Percentiles rank a stretch among this genome's conserved stretches.
Evolutionary conservation across 208 protist genomes (phyloP).

Genomic region (Leishmania major): DNA sequence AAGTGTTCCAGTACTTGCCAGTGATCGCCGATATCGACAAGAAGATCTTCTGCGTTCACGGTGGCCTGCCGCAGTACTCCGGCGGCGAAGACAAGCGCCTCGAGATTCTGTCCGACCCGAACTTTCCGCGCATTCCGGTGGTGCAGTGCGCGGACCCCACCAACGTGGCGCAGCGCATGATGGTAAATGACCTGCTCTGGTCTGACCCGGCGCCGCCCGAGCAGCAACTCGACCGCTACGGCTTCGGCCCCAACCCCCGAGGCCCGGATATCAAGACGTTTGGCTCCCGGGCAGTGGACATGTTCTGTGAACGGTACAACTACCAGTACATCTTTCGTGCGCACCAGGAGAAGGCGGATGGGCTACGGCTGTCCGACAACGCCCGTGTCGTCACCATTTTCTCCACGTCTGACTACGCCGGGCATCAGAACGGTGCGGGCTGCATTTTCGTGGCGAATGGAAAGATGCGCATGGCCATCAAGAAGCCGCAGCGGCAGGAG

Average conservation of each 20-base stretch:
- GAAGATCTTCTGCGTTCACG: conserved; percentile 95
- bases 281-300: conserved; percentile 86
- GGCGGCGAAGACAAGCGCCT: conserved; percentile 88
- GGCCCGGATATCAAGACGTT: conserved; percentile 92
- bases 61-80: conserved; percentile 92
- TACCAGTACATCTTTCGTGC: conserved; percentile 94
- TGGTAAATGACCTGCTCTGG: conserved; percentile 92
- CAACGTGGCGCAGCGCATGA: conserved; percentile 88
- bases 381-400: conserved; percentile 93
- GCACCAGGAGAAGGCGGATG: conserved; percentile 93
- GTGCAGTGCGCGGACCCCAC: conserved; percentile 85
- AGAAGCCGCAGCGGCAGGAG: conserved; percentile 80
- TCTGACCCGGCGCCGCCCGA: conserved; percentile 86
- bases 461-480: conserved; percentile 92
- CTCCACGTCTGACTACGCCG: conserved; percentile 92
- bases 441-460: conserved; percentile 84
- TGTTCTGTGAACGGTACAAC: conserved; percentile 93
- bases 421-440: conserved; percentile 91
- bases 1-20: conserved; percentile 92
- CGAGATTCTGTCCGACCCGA: conserved; percentile 82
- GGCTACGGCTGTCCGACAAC: conserved; percentile 89
- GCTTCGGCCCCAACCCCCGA: conserved; percentile 90
- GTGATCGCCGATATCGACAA: conserved; percentile 94
- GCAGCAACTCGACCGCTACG: conserved; percentile 86
- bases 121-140: conserved; percentile 87